Conservation (phyloP, 768 basidiomycete species). For the Kwoniella europaea region DNA sequence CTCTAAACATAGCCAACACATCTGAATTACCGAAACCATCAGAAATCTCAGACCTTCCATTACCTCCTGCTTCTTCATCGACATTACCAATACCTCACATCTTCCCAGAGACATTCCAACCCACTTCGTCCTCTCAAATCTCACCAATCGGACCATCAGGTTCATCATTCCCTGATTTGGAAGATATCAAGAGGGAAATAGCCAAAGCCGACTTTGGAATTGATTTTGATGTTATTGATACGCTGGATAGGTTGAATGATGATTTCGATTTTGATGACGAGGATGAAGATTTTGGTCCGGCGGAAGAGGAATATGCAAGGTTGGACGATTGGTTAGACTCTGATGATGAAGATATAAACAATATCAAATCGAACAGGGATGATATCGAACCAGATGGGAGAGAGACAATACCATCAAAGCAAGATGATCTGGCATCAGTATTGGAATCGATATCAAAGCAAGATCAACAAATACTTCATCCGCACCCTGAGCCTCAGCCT, state of each 20-base stretch:
- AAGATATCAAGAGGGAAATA: slow-evolving; percentile 30
- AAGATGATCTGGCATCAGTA: background rate
- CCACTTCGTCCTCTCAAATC: background rate
- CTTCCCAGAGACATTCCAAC: slow-evolving; percentile 32
- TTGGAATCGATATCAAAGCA: background rate
- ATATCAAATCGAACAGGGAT: background rate
- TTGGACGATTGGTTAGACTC: slow-evolving; percentile 51
- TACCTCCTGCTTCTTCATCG: slow-evolving; percentile 4
- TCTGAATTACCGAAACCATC: background rate
- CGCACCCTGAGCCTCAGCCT: too few species aligned
- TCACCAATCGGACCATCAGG: background rate
- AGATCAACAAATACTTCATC: background rate
- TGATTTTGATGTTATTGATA: slow-evolving; percentile 7
- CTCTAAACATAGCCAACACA: slow-evolving; percentile 7
- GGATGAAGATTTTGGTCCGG: slow-evolving; percentile 8
- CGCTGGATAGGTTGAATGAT: slow-evolving; percentile 17
- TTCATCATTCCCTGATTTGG: slow-evolving; percentile 34
- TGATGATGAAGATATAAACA: slow-evolving; percentile 25
- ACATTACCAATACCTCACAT: background rate
- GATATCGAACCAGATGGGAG: background rate
- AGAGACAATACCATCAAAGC: too few species aligned
- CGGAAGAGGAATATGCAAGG: slow-evolving; percentile 41
- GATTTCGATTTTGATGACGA: slow-evolving; percentile 20
- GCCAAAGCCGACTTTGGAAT: slow-evolving; percentile 7
- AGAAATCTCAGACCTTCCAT: background rate